Base-by-base conservation (phyloP, 2,329 filamentous ascomycete species). In the Rhynchosporium graminicola region DNA sequence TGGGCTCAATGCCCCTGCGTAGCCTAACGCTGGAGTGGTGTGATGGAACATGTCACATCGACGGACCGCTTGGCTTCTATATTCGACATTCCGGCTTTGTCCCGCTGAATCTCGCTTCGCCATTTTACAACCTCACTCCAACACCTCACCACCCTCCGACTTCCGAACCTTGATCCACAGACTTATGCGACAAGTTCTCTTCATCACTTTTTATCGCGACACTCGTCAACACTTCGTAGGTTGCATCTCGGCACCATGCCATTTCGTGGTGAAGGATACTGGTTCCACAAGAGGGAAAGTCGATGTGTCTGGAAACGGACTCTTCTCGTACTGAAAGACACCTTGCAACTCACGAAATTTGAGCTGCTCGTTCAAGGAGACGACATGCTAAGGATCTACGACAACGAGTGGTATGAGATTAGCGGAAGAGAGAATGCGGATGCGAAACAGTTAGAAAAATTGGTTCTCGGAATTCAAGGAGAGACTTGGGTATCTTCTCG, bases 231-330 rank as follows among this genome's bases (percentile, higher is more conserved):
- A 12, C 46, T 48, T 10, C 28, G 26, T 13, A 48, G 46, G 28
- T 31, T 48, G 13, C 46, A 48, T 4, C 28, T 48, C 46, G 13
- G 29, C 9, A 13, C 5, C 9, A 36, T 36, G 33, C 33, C 2
- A 36, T 6, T 5, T 6, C 33, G 46, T 48, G 26, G 2, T 29
- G 26, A 12, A 10, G 7, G 7, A 29, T 26, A 10, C 28, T 12
- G 12, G 20, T 48, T 13, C 28, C 26, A 48, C 15, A 8, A 8
- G 13, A 48, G 26, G 12, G 46, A 48, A 13, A 2, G 1, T 1
- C 46, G 46, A 10, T 48, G 46, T 48, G 46, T 48, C 10, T 48
- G 46, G 46, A 48, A 29, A 48, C 46, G 29, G 13, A 31, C 26
- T 15, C 46, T 48, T 10, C 13, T 10, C 4, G 12, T 13, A 31